Evolutionary conservation across 352 stramenopile genomes (phyloP), one percentile per base, ranked within the genome.

Genomic region (Thraustochytrium sp.): DNA sequence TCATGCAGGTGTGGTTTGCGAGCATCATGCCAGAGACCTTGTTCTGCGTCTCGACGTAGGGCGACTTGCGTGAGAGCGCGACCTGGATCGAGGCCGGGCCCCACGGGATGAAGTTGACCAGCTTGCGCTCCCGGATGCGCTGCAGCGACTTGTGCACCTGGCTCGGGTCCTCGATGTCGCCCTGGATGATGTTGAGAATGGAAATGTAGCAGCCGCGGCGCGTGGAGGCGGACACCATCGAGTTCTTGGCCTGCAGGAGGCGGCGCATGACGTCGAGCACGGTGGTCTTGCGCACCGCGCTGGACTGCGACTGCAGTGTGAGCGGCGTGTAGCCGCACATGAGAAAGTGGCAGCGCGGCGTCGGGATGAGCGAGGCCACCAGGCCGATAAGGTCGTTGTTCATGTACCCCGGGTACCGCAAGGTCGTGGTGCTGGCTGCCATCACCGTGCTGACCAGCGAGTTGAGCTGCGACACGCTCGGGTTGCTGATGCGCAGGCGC

Each of bases 271-370:
- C 96, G 88, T 99, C 97, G 31, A 99, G 89, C 16, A 99, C 97
- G 5, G 96, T 99, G 21, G 97, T 99, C 89, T 99, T 99, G 64
- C 96, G 91, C 75, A 99, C 94, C 13, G 93, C 91, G 54, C 38
- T 74, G 72, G 63, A 87, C 85, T 99, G 92, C 34, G 94, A 95
- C 56, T 76, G 55, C 1, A 84, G 3, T 3, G 75, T 84, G 3
- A 99, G 89, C 26, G 97, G 97, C n/a, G 97, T 99, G 89, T 99
- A 99, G 3, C 96, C 96, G 13, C 97, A 99, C 95, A 99, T 99
- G 46, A 99, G 91, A 86, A 99, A 99, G 85, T 99, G 97, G 86
- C 96, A 98, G n/a, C 97, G 89, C 11, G 97, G 97, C 11, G 97
- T 99, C 21, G 97, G 97, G 78, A 99, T 99, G 13, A 99, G 87